Conservation (phyloP, 1,284 basidiomycete genomes). For the Coriolopsis trogii region DNA sequence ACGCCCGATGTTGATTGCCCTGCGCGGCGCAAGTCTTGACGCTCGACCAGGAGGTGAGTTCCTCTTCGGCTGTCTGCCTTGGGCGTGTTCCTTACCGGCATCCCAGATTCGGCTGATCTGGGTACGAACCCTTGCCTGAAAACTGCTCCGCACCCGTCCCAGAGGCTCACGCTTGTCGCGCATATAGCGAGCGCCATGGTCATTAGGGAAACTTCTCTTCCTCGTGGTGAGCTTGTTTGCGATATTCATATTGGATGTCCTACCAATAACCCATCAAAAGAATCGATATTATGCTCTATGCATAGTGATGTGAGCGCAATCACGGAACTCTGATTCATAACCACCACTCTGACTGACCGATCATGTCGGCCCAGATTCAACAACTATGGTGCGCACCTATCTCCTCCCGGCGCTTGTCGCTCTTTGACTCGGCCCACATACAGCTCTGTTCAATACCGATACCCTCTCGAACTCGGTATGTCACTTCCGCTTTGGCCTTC, state of each 20-base stretch:
- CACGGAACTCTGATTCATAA: no score
- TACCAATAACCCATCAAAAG: conserved; percentile 30
- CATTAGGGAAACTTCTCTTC: conserved; percentile 52
- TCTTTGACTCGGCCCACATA: not conserved
- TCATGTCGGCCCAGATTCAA: conserved; percentile 42
- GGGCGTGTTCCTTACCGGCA: not conserved
- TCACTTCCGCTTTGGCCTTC: not conserved
- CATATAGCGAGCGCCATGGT: conserved; percentile 51
- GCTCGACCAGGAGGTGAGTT: conserved; percentile 52
- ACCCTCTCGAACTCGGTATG: conserved; percentile 36
- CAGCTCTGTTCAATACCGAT: conserved; percentile 38
- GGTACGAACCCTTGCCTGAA: conserved; percentile 36
- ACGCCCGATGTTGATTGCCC: not conserved
- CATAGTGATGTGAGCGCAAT: conserved; percentile 53
- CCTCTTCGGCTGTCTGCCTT: not conserved
- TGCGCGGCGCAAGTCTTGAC: conserved; percentile 45
- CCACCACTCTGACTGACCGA: not conserved
- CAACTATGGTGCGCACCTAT: conserved; percentile 47
- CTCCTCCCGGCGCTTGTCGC: not conserved
- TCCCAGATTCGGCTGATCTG: conserved; percentile 53
- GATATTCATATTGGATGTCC: not conserved
- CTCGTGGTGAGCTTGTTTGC: conserved; percentile 42
- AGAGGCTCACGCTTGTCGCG: not conserved
- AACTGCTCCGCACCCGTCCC: not conserved
- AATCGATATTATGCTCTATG: conserved; percentile 58